Conservation (phyloP, 2,329 filamentous ascomycete genomes). For the Monosporascus cannonballus region DNA sequence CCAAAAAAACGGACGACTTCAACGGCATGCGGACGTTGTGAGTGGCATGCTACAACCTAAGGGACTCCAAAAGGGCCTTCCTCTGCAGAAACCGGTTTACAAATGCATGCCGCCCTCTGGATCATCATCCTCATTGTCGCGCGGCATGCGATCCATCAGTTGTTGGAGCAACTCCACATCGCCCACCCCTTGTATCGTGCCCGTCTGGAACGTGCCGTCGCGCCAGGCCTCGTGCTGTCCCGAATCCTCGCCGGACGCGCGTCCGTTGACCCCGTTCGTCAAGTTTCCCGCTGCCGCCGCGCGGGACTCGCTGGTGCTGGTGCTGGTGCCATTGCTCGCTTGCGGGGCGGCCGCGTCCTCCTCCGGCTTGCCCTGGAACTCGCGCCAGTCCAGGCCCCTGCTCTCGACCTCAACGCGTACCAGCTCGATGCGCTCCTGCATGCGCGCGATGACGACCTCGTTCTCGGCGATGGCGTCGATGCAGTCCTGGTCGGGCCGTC, state of each 20-base stretch:
- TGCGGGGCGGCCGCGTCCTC: slow-evolving; percentile 13
- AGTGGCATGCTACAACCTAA: no score
- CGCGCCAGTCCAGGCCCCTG: slow-evolving; percentile 50
- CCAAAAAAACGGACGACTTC: no score
- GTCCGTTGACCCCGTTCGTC: slow-evolving; percentile 21
- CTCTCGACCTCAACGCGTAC: slow-evolving; percentile 59
- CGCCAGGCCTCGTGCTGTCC: slow-evolving; percentile 43
- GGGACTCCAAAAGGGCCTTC: no score
- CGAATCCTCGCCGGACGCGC: slow-evolving; percentile 6
- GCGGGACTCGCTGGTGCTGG: not conserved
- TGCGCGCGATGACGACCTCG: slow-evolving; percentile 59
- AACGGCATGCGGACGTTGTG: no score
- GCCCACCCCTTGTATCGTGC: slow-evolving; percentile 46
- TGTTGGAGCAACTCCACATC: slow-evolving; percentile 54
- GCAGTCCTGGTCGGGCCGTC: slow-evolving; percentile 60
- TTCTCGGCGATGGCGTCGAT: slow-evolving; percentile 70
- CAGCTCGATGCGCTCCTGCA: slow-evolving; percentile 59
- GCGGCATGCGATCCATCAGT: slow-evolving; percentile 48
- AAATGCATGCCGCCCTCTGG: slow-evolving; percentile 56
- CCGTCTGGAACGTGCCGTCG: slow-evolving; percentile 59
- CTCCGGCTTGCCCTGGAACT: slow-evolving; percentile 46
- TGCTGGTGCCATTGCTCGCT: not conserved
- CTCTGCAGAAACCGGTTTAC: slow-evolving; percentile 26
- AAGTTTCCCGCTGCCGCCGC: slow-evolving; percentile 1
- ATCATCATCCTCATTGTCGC: slow-evolving; percentile 38